Base-by-base conservation (phyloP, 495 filamentous ascomycete species). In the Thozetella sp. region DNA sequence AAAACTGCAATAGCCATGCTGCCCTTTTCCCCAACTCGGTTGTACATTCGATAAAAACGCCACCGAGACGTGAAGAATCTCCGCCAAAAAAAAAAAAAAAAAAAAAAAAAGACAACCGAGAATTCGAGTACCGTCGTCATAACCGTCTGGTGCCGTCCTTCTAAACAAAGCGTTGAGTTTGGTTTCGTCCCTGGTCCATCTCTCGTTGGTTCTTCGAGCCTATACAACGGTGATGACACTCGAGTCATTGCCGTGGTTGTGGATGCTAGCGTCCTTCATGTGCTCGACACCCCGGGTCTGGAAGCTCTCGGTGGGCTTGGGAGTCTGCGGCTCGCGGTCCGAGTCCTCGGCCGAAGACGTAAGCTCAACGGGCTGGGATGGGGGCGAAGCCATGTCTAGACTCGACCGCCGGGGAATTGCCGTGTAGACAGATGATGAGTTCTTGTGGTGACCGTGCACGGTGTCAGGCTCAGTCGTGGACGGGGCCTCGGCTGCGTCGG, bases 401-500 rank as follows among this genome's bases (percentile, higher is more conserved):
- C 25, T 57, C 37, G 45, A 55, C 54, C 13, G 61, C 59, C 27
- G 23, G 13, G 25, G 13, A n/a, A 69, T 63, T 25, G 68, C 55
- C 25, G 68, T 72, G 59, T 59, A 65, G n/a, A 71, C 63, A 0
- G 70, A 72, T 1, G 72, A 71, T 2, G 71, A 63, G 51, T 72
- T 67, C 56, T 68, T 73, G 9, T 54, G 57, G 55, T 74, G 66
- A 13, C 63, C 51, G 25, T 60, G 60, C n/a, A 45, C 43, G 10
- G 56, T 54, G 25, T n/a, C 22, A 26, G 51, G 53, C 11, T 48
- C 61, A 1, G 55, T 6, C 11, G 37, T 54, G 20, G 30, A 51
- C 6, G 55, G 46, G 13, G 15, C 34, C 12, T 40, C 43, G 13
- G 25, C 45, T 1, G 55, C 56, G 25, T 64, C 62, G 46, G 48